These are phyloP conservation scores for Pneumocystis jirovecii DNA, from an alignment of 1,139 yeast species.

Conservation along the genomic window DNA sequence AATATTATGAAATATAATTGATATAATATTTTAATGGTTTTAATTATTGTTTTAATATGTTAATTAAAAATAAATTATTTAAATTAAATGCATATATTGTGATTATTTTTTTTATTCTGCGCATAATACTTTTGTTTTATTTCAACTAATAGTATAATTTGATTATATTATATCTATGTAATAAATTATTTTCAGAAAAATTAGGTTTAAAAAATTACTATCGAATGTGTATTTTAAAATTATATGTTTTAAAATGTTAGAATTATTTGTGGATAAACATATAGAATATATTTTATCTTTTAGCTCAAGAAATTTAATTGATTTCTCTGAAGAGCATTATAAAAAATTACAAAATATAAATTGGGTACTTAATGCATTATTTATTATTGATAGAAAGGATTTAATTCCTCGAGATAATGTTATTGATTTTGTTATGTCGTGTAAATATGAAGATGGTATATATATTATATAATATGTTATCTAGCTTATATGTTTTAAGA, in stretches of 20 bases:
- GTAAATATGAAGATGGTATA: slow-evolving; percentile 32
- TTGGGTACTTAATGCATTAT: slow-evolving; percentile 82
- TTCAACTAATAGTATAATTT: not conserved
- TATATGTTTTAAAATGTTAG: not conserved
- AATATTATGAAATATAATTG: not conserved
- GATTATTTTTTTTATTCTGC: not conserved
- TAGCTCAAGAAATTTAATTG: slow-evolving; percentile 19
- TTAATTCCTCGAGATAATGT: slow-evolving; percentile 49
- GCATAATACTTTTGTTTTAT: not conserved
- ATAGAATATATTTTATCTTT: not conserved
- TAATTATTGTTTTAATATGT: too few relatives aligned
- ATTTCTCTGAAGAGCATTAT: slow-evolving; percentile 85
- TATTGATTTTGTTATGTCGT: slow-evolving; percentile 48
- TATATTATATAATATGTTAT: not conserved
- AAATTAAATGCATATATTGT: not conserved
- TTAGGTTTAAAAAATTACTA: not conserved
- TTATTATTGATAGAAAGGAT: slow-evolving; percentile 41
- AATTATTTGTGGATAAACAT: not conserved
- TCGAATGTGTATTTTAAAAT: too few relatives aligned
- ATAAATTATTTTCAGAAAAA: not conserved
- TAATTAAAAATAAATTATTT: too few relatives aligned
- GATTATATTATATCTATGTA: not conserved
- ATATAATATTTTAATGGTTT: not conserved
- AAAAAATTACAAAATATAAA: slow-evolving; percentile 79
- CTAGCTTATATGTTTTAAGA: slow-evolving; percentile 17